Conservation (phyloP, 2,329 filamentous ascomycete species). For the Monosporascus sp. region DNA sequence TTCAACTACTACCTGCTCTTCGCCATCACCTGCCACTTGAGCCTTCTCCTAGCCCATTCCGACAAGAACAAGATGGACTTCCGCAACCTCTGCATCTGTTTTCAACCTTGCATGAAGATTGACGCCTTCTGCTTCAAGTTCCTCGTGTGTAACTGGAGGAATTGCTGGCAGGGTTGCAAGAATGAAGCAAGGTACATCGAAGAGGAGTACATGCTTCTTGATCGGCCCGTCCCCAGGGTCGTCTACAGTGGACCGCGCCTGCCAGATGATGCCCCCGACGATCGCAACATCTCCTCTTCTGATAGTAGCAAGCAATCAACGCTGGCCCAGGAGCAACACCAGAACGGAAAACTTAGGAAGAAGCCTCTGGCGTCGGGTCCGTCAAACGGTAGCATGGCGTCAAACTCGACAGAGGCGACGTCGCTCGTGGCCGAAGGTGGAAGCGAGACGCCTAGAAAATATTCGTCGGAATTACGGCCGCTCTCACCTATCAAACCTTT, state of each 20-base stretch:
- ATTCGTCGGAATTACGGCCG: constrained; percentile 44
- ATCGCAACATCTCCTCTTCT: constrained; percentile 58
- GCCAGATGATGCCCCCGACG: constrained; percentile 34
- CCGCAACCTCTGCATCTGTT: constrained; percentile 91
- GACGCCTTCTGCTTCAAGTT: constrained; percentile 95
- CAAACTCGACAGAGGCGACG: constrained; percentile 40
- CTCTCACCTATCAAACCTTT: constrained; percentile 63
- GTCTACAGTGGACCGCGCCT: constrained; percentile 23
- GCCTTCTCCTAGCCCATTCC: constrained; percentile 81
- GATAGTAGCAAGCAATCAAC: constrained; percentile 55
- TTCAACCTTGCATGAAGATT: constrained; percentile 95
- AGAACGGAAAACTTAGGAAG: constrained; percentile 37
- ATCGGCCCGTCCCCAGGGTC: constrained; percentile 51
- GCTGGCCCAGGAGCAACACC: constrained; percentile 18
- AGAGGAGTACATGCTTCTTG: constrained; percentile 58
- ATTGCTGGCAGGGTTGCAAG: constrained; percentile 95
- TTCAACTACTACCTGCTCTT: constrained; percentile 98
- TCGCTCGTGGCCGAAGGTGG: constrained; percentile 42
- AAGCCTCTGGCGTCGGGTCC: constrained; percentile 36
- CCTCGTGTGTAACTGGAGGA: constrained; percentile 88
- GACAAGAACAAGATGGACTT: constrained; percentile 99
- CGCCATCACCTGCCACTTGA: constrained; percentile 93
- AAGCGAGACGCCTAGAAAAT: constrained; percentile 29
- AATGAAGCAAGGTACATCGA: constrained; percentile 78
- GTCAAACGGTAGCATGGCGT: constrained; percentile 39